Percentiles rank a stretch among this genome's conserved stretches.
Conservation (phyloP, 169 alveolate species). For the Amoebophrya sp. region DNA sequence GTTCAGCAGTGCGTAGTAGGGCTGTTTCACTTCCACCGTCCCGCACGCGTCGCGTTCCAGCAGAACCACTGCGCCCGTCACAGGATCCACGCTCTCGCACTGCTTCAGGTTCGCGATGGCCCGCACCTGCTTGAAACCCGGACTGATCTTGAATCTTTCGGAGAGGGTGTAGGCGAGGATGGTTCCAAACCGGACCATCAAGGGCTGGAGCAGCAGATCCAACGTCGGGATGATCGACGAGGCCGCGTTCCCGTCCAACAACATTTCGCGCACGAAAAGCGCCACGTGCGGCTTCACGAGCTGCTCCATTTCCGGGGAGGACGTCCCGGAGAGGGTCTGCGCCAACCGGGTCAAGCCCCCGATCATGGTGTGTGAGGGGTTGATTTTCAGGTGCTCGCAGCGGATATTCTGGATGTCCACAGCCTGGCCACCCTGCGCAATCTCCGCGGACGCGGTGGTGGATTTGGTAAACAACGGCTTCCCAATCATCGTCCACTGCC, state of each 20-base stretch:
- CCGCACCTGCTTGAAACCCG: conserved; percentile 1
- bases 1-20: neutral
- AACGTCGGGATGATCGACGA: neutral
- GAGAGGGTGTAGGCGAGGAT: neutral
- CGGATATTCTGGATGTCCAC: neutral
- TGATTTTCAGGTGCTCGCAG: neutral
- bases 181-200: neutral
- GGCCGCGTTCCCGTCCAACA: neutral
- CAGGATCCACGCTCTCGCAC: neutral
- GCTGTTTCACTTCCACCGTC: neutral
- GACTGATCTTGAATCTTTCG: neutral
- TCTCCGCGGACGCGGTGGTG: neutral
- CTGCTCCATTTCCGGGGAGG: neutral
- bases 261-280: neutral
- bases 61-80: neutral
- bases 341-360: neutral
- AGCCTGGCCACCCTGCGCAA: neutral
- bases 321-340: neutral
- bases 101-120: neutral
- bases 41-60: neutral
- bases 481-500: conserved; percentile 9
- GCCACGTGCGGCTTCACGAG: neutral
- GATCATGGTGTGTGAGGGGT: neutral
- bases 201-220: neutral
- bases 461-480: neutral